phyloP scores from a whole-genome alignment of 2,329 filamentous ascomycete species.

The Pseudodiploospora longispora region DNA sequence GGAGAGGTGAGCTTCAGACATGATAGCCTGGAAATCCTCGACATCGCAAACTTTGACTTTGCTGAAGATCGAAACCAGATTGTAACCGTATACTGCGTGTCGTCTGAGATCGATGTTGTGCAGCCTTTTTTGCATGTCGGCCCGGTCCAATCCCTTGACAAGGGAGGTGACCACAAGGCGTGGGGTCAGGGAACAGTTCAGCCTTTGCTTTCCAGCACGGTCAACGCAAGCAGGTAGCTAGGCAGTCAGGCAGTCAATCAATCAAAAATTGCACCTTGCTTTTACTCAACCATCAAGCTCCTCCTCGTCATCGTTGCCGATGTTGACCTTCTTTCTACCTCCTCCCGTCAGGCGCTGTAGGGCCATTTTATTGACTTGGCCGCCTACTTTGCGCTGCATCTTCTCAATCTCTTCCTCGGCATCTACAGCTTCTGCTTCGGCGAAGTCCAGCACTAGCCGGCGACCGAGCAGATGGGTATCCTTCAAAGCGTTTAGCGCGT shows the following conservation, averaged over 20 bases:
- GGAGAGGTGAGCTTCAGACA: constrained; percentile 34
- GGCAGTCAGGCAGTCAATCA: background rate
- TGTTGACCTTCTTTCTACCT: constrained; percentile 81
- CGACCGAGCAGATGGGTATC: constrained; percentile 91
- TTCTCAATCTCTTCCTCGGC: constrained; percentile 93
- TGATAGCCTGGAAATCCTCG: constrained; percentile 15
- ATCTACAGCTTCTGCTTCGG: constrained; percentile 79
- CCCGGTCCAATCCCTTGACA: constrained; percentile 9
- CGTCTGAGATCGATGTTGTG: constrained; percentile 4
- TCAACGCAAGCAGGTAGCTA: background rate
- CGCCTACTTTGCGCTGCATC: constrained; percentile 92
- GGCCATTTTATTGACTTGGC: constrained; percentile 83
- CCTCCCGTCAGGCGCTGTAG: constrained; percentile 79
- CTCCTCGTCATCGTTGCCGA: constrained; percentile 63
- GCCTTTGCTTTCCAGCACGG: constrained; percentile 7
- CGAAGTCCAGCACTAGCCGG: constrained; percentile 84
- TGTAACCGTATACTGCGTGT: constrained; percentile 1
- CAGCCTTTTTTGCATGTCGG: background rate
- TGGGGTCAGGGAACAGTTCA: constrained; percentile 8
- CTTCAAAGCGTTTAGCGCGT: constrained; percentile 81
- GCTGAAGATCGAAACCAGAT: constrained; percentile 13
- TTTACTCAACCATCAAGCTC: constrained; percentile 34
- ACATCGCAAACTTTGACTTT: constrained; percentile 18
- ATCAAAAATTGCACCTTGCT: constrained; percentile 11
- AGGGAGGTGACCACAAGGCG: constrained; percentile 13